Conservation (phyloP, 192 early-diverging fungal species). For the Coemansia sp. region DNA sequence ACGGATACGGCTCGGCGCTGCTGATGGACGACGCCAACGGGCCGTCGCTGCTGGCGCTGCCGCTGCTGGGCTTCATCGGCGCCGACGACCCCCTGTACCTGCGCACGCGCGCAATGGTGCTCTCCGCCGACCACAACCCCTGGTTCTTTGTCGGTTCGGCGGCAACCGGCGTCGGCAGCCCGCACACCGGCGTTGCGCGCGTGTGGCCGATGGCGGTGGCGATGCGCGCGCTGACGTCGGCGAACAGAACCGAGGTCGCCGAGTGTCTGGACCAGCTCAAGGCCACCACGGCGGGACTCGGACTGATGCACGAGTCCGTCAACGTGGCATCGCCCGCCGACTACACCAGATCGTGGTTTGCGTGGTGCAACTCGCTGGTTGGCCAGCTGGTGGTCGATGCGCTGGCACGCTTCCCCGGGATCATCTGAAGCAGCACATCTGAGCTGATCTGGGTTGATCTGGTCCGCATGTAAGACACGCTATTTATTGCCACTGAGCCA, state of each 20-base stretch:
- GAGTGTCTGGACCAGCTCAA: conserved; percentile 61
- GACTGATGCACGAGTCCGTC: conserved; percentile 70
- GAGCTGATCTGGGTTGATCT: neutral
- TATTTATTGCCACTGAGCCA: too few relatives aligned
- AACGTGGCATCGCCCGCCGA: conserved; percentile 39
- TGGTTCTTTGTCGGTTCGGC: conserved; percentile 62
- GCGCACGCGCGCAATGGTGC: conserved; percentile 59
- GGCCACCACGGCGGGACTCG: conserved; percentile 54
- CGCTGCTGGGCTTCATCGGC: conserved; percentile 60
- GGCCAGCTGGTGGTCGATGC: conserved; percentile 45
- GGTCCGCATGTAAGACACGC: too few relatives aligned
- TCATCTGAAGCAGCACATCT: conserved; percentile 16
- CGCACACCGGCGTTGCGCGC: conserved; percentile 59
- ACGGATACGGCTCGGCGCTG: conserved; percentile 64
- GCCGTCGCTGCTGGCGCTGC: conserved; percentile 63
- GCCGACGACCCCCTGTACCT: conserved; percentile 56
- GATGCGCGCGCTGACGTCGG: conserved; percentile 58
- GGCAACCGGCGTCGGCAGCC: conserved; percentile 62
- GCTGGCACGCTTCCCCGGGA: conserved; percentile 35
- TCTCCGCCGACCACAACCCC: conserved; percentile 62
- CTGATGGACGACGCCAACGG: conserved; percentile 75
- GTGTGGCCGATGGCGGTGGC: conserved; percentile 72
- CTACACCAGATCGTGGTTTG: conserved; percentile 49
- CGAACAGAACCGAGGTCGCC: conserved; percentile 50
- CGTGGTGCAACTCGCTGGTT: conserved; percentile 46